These are phyloP conservation scores for Pseudozyma sp. DNA, from an alignment of 1,284 basidiomycete species.

Conservation along the genomic window DNA sequence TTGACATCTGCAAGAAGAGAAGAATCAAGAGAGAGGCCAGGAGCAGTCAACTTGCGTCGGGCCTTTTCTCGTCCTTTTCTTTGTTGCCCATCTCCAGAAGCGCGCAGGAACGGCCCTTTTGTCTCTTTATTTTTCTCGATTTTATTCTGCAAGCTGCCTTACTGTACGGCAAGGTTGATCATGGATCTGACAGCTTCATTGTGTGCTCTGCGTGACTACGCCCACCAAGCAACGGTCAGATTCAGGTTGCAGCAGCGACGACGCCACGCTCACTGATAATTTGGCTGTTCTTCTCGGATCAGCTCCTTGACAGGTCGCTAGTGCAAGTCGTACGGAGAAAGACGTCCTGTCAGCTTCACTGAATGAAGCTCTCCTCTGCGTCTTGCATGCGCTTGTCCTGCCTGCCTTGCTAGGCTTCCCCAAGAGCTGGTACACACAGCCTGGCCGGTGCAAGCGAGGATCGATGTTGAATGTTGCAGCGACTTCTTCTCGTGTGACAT, in stretches of 20 bases:
- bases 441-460: neutral
- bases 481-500: neutral
- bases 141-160: neutral
- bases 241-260: neutral
- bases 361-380: slow-evolving; percentile 1
- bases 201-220: neutral
- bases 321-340: neutral
- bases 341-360: neutral
- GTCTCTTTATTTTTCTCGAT: neutral
- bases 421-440: neutral
- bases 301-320: slow-evolving; percentile 17
- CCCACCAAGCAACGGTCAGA: neutral
- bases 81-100: neutral
- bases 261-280: neutral
- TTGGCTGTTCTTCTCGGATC: neutral
- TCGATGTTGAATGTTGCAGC: slow-evolving; percentile 6
- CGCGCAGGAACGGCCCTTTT: neutral
- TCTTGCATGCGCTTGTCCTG: slow-evolving; percentile 1
- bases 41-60: slow-evolving; percentile 25
- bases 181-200: slow-evolving; percentile 35
- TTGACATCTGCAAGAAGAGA: slow-evolving; percentile 9
- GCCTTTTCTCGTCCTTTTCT: neutral
- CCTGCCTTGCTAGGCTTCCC: neutral
- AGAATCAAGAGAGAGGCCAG: neutral
- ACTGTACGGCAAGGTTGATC: slow-evolving; percentile 5